Base-by-base conservation (phyloP, 2,329 filamentous ascomycete genomes). In the Hymenoscyphus fraxineus region DNA sequence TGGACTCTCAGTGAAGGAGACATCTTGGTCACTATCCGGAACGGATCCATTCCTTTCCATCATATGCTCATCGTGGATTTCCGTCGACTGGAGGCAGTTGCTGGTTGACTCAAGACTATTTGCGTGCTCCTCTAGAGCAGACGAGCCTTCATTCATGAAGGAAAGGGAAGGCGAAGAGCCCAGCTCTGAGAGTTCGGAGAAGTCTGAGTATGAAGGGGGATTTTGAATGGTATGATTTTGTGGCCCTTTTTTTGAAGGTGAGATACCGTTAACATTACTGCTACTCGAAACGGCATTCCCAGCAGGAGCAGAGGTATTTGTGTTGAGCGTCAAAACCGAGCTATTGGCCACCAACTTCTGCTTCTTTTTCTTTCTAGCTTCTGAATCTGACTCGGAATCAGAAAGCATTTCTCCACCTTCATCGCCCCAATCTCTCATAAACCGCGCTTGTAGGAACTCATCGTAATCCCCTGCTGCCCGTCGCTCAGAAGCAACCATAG, bases 381-480 rank as follows among this genome's bases (percentile, higher is more conserved):
- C 31, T 54, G 51, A 31, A 31, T 47, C 47, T 15, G 35, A 35
- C 6, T 64, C 57, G 12, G 59, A 61, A 22, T 61, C 47, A 16
- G 39, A 55, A n/a, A 55, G 12, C 40, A 31, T 41, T 32, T 66
- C 64, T 6, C 62, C 62, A 4, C 64, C 62, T 10, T 19, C 32
- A 58, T 62, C 63, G 15, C 56, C 66, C 70, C 71, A 73, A 1
- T 63, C 56, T 38, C 71, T 62, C 51, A 63, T 83, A 15, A 81
- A 81, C 65, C 85, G 80, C 57, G 77, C 73, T 57, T 81, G 80
- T 72, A 86, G 83, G 75, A 81, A 85, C 6, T 76, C 76, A 68
- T 89, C 85, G 66, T 83, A 89, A 6, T 79, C 78, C 0, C 87
- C 87, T 0, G 77, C 75, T 1, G 77, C 78, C 12, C 86, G 79